A percentile compares a stretch with the other conserved stretches of the same genome.
Conservation (phyloP, 1,139 yeast genomes). For the Candida sanyaensis region DNA sequence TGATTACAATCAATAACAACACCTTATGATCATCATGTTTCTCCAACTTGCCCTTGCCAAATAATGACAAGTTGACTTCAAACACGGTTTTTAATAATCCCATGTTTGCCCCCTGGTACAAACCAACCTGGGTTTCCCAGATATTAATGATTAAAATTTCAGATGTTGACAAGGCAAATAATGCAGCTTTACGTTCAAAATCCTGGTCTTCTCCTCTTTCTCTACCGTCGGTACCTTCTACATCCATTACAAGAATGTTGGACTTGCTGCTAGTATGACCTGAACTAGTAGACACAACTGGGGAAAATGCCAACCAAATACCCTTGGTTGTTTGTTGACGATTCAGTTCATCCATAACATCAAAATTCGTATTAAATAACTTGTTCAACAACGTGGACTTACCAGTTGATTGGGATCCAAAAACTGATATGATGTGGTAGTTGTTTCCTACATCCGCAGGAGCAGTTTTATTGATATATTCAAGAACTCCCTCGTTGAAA, state of each 20-base stretch:
- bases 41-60: slow-evolving; percentile 47
- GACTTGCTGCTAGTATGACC: slow-evolving; percentile 17
- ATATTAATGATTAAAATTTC: slow-evolving; percentile 89
- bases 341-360: slow-evolving; percentile 86
- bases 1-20: slow-evolving; percentile 78
- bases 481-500: slow-evolving; percentile 49
- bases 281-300: slow-evolving; percentile 32
- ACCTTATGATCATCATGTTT: slow-evolving; percentile 58
- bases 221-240: slow-evolving; percentile 97
- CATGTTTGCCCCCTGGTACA: slow-evolving; percentile 98
- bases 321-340: slow-evolving; percentile 93
- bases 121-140: slow-evolving; percentile 97
- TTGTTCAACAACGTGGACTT: slow-evolving; percentile 87
- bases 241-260: slow-evolving; percentile 84
- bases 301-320: slow-evolving; percentile 83
- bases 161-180: slow-evolving; percentile 90
- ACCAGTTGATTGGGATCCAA: slow-evolving; percentile 97
- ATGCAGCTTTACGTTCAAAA: slow-evolving; percentile 93
- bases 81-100: slow-evolving; percentile 92
- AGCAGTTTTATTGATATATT: slow-evolving; percentile 39
- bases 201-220: slow-evolving; percentile 99
- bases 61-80: slow-evolving; percentile 87
- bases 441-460: slow-evolving; percentile 55
- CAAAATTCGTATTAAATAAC: slow-evolving; percentile 83
- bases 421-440: slow-evolving; percentile 91